Evolutionary conservation across 768 basidiomycete genomes (phyloP).

Genomic region (Tricholoma saponaceum): DNA sequence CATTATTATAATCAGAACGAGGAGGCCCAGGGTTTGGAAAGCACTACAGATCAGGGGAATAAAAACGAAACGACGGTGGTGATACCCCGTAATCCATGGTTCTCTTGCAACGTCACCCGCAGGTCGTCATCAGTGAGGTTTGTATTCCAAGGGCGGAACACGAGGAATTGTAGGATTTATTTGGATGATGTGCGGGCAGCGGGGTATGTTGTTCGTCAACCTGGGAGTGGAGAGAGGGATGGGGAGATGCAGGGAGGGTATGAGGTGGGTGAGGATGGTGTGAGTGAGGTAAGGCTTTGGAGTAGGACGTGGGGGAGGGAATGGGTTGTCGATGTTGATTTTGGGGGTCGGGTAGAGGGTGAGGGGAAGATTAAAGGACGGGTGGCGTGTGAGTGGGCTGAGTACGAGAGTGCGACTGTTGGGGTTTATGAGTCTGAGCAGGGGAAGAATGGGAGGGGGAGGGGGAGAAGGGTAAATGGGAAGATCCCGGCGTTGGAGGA

Average conservation of each 20-base stretch:
- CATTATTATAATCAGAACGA: too few relatives aligned
- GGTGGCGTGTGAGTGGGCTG: slow-evolving; percentile 53
- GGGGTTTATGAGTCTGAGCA: slow-evolving; percentile 25
- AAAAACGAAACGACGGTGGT: not conserved
- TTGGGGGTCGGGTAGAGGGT: slow-evolving; percentile 19
- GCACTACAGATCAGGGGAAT: not conserved
- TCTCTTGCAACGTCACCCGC: slow-evolving; percentile 12
- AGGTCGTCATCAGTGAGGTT: slow-evolving; percentile 30
- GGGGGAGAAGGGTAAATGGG: slow-evolving; percentile 48
- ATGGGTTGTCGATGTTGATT: slow-evolving; percentile 43
- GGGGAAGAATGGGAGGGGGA: not conserved
- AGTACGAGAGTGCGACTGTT: slow-evolving; percentile 41
- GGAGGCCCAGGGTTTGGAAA: not conserved
- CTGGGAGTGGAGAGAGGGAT: not conserved
- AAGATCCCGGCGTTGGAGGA: slow-evolving; percentile 73
- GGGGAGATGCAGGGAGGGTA: slow-evolving; percentile 18
- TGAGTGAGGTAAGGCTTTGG: slow-evolving; percentile 42
- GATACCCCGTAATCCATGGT: slow-evolving; percentile 12
- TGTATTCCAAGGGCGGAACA: slow-evolving; percentile 46
- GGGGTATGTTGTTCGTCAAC: not conserved
- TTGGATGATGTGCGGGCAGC: slow-evolving; percentile 33
- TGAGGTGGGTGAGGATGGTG: slow-evolving; percentile 20
- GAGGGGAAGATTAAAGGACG: slow-evolving; percentile 27
- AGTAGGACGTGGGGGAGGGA: slow-evolving; percentile 46
- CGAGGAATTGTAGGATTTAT: slow-evolving; percentile 54